Percentiles rank a stretch among this genome's conserved stretches.
phyloP scores from a whole-genome alignment of 2,329 filamentous ascomycete species.

The Trichoderma polysporum region DNA sequence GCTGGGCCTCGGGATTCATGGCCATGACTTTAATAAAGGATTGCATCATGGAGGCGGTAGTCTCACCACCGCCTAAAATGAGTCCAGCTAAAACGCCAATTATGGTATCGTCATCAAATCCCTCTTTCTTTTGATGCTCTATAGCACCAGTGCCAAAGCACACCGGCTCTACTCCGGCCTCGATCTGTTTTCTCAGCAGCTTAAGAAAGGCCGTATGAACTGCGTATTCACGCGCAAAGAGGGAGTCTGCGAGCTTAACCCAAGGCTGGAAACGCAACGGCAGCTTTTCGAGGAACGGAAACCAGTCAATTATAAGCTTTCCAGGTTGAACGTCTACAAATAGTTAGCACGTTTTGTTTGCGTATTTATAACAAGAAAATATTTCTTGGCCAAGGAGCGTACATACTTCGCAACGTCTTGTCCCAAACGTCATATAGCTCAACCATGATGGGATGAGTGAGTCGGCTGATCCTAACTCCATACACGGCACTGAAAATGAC shows the following conservation, averaged over 20 bases:
- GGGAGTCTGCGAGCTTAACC: neutral
- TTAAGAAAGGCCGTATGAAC: neutral
- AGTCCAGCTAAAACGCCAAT: neutral
- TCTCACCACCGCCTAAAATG: neutral
- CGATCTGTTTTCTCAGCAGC: neutral
- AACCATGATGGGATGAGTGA: constrained; percentile 5
- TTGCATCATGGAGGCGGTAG: neutral
- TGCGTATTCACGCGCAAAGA: neutral
- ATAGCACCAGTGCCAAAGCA: neutral
- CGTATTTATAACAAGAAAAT: no score
- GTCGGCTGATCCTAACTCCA: neutral
- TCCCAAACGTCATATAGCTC: constrained; percentile 2
- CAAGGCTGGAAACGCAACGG: constrained; percentile 11
- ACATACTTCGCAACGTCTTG: neutral
- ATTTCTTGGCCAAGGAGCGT: neutral
- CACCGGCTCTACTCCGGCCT: neutral
- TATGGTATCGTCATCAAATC: neutral
- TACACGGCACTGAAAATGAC: constrained; percentile 19
- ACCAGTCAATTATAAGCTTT: constrained; percentile 8
- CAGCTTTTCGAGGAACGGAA: constrained; percentile 15
- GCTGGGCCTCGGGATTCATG: neutral
- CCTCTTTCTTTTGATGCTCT: neutral
- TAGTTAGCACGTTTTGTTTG: neutral
- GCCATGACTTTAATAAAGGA: constrained; percentile 11
- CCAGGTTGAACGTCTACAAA: constrained; percentile 1